Base-by-base conservation (phyloP, 2,329 filamentous ascomycete species). In the Penicillium sp. region DNA sequence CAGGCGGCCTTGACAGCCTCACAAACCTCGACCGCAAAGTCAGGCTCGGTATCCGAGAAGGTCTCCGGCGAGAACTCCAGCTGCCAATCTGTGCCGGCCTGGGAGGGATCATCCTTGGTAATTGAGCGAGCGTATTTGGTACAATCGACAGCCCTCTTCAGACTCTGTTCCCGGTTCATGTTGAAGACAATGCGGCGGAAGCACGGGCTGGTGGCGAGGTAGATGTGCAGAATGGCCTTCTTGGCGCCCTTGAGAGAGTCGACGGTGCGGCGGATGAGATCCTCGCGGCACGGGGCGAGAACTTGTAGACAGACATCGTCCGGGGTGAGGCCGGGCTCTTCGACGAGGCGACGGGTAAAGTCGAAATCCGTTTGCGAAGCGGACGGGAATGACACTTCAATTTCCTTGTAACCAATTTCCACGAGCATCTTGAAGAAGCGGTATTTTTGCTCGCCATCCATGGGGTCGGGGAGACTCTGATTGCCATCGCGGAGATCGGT, bases 381-480 rank as follows among this genome's bases (percentile, higher is more conserved):
- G 0, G 90, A 95, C 43, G 92, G 92, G 74, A 95, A 97, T 4
- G 91, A 93, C 18, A 96, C 87, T 69, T 97, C 92, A 58, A 97
- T 96, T 74, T 97, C 92, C 75, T 96, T 97, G 80, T 95, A 97
- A 61, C 93, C 92, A 43, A 96, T 80, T 54, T 92, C 84, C 64
- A 86, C 83, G 46, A 97, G 82, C 89, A 95, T 95, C 73, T 91
- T 85, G 78, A 97, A 97, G 79, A 91, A 97, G 54, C 80, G 78
- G 83, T 87, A 93, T 75, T 97, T 97, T 78, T 96, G 90, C 42
- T 95, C 89, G 60, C 89, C 89, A 66, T 89, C 93, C 91, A 97
- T 96, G 56, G 92, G 91, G 69, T 95, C 89, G 29, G 89, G 84
- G 71, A 95, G 78, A 71, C 86, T 91, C 77, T 97, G 92, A 78